Percentiles rank a stretch among this genome's conserved stretches.
These are phyloP conservation scores for Prorocentrum cordatum DNA, from an alignment of 169 alveolate genomes.

Conservation along the genomic window DNA sequence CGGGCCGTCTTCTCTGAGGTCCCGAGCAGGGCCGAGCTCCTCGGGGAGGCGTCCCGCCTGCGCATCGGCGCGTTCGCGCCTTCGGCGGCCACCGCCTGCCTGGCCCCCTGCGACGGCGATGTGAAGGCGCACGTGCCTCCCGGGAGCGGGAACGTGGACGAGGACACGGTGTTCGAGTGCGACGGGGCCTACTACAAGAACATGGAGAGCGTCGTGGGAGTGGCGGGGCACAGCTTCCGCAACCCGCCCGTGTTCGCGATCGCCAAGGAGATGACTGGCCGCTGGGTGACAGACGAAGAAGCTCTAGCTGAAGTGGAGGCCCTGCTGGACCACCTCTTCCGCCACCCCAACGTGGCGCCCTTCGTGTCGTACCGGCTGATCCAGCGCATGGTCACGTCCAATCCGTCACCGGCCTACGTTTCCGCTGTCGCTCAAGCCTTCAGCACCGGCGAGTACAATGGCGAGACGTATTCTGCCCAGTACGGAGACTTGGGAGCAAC, in stretches of 20 bases:
- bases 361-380: constrained; percentile 35
- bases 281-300: constrained; percentile 2
- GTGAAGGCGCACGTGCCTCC: not conserved
- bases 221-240: constrained; percentile 2
- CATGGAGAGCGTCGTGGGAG: constrained; percentile 20
- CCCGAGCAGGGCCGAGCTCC: not conserved
- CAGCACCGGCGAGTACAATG: constrained; percentile 22
- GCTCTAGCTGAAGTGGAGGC: constrained; percentile 33
- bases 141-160: not conserved
- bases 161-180: constrained; percentile 12
- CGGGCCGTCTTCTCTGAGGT: not conserved
- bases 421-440: constrained; percentile 19
- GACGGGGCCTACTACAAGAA: constrained; percentile 38
- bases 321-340: constrained; percentile 39
- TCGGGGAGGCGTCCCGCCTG: no score
- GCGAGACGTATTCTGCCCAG: constrained; percentile 44
- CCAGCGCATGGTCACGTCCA: constrained; percentile 39
- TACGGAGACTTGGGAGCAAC: constrained; percentile 56
- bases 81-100: no score
- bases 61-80: no score
- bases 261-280: no score
- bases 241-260: constrained; percentile 32
- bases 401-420: constrained; percentile 23
- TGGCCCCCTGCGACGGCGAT: not conserved
- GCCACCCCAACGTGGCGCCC: constrained; percentile 33